A percentile compares a stretch with the other conserved stretches of the same genome.
Evolutionary conservation across 495 filamentous ascomycete genomes (phyloP).

Genomic region (Aspergillus nidulans): DNA sequence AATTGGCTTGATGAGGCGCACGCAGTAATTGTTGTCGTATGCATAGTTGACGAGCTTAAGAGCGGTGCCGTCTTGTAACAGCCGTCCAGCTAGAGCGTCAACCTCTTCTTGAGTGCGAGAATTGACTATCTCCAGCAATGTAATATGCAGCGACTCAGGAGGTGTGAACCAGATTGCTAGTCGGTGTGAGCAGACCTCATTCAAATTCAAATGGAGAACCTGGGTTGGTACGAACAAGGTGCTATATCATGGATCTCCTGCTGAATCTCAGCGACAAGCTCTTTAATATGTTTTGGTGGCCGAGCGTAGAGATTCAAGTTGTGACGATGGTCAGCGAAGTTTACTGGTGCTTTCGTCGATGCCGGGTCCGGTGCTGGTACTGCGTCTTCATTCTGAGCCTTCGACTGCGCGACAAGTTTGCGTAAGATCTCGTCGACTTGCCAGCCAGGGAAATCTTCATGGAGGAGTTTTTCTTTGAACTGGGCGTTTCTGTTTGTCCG

Average conservation of each 20-base stretch:
- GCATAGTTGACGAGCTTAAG: slow-evolving; percentile 59
- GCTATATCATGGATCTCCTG: slow-evolving; percentile 53
- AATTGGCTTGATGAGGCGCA: slow-evolving; percentile 74
- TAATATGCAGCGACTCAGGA: slow-evolving; percentile 71
- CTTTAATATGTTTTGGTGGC: slow-evolving; percentile 63
- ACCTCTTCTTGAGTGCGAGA: slow-evolving; percentile 61
- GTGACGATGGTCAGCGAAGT: slow-evolving; percentile 65
- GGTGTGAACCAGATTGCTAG: slow-evolving; percentile 85
- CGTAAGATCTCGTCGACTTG: slow-evolving; percentile 71
- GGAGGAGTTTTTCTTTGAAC: slow-evolving; percentile 63
- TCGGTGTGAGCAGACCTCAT: neutral
- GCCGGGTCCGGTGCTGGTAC: slow-evolving; percentile 20
- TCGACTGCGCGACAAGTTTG: slow-evolving; percentile 42
- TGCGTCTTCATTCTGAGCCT: slow-evolving; percentile 47
- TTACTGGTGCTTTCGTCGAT: slow-evolving; percentile 12
- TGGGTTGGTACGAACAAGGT: slow-evolving; percentile 55
- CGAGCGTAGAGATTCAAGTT: slow-evolving; percentile 86
- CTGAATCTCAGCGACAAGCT: slow-evolving; percentile 66
- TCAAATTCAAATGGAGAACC: neutral
- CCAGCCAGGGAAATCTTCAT: slow-evolving; percentile 63
- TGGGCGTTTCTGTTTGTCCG: slow-evolving; percentile 66
- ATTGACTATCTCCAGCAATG: slow-evolving; percentile 75
- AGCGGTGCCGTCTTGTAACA: slow-evolving; percentile 44
- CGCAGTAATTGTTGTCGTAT: slow-evolving; percentile 46
- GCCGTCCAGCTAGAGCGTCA: slow-evolving; percentile 47